Conservation (phyloP, 495 filamentous ascomycete genomes). For the Thozetella sp. region DNA sequence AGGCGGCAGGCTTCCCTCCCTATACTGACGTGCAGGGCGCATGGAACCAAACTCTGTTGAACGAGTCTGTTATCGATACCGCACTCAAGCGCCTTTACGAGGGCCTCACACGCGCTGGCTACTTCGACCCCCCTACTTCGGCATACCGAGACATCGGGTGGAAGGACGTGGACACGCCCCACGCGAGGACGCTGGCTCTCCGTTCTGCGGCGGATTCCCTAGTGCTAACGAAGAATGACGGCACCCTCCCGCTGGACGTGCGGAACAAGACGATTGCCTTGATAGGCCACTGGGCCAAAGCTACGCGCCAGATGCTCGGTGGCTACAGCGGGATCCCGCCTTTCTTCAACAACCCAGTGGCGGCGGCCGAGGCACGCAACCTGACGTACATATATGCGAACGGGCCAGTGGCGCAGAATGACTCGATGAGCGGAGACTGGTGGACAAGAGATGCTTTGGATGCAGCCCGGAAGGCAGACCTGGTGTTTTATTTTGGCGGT, state of each 20-base stretch:
- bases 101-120: constrained; percentile 33
- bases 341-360: constrained; percentile 25
- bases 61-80: constrained; percentile 32
- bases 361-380: constrained; percentile 30
- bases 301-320: constrained; percentile 30
- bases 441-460: constrained; percentile 46
- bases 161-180: constrained; percentile 32
- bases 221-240: constrained; percentile 35
- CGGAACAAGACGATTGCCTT: constrained; percentile 26
- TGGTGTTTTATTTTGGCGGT: constrained; percentile 38
- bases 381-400: constrained; percentile 17
- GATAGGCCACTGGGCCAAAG: constrained; percentile 34
- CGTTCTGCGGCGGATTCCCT: constrained; percentile 28
- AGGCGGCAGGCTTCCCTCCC: constrained; percentile 18
- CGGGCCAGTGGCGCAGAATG: constrained; percentile 27
- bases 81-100: constrained; percentile 34
- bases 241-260: constrained; percentile 25
- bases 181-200: constrained; percentile 29
- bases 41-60: constrained; percentile 28
- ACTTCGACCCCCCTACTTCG: constrained; percentile 27
- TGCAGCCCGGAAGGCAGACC: constrained; percentile 31
- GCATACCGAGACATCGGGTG: constrained; percentile 29
- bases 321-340: constrained; percentile 36
- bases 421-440: constrained; percentile 58
- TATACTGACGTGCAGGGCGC: constrained; percentile 28